Evolutionary conservation across 31 red algal genomes (phyloP).

Genomic region (Asparagopsis taxiformis): DNA sequence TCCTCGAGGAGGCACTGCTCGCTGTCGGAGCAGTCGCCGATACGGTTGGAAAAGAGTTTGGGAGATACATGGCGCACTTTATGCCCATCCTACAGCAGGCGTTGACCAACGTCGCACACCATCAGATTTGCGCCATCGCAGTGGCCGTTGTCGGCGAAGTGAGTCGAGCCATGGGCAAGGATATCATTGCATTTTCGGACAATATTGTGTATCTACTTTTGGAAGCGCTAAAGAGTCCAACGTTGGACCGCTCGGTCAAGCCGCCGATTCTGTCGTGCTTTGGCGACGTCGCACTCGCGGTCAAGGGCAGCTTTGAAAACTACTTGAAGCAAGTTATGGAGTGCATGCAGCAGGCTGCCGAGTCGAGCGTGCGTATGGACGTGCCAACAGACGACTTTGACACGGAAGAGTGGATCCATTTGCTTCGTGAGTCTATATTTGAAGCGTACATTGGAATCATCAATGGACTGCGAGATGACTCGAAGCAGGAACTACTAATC

Average conservation of each 20-base stretch:
- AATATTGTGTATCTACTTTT: slow-evolving; percentile 78
- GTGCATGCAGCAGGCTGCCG: slow-evolving; percentile 87
- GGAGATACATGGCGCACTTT: slow-evolving; percentile 75
- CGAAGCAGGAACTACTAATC: slow-evolving; percentile 60
- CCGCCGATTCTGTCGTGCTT: slow-evolving; percentile 93
- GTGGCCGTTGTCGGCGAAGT: slow-evolving; percentile 81
- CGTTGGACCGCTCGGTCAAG: slow-evolving; percentile 87
- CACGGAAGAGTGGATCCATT: slow-evolving; percentile 84
- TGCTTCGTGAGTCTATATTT: slow-evolving; percentile 87
- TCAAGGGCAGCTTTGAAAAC: slow-evolving; percentile 82
- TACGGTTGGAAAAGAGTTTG: slow-evolving; percentile 78
- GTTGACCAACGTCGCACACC: slow-evolving; percentile 71
- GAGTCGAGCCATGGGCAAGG: slow-evolving; percentile 76
- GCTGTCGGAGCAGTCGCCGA: slow-evolving; percentile 87
- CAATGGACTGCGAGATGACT: slow-evolving; percentile 70
- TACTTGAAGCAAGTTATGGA: slow-evolving; percentile 85
- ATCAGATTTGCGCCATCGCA: slow-evolving; percentile 87
- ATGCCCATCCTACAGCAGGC: slow-evolving; percentile 67
- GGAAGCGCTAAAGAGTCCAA: slow-evolving; percentile 63
- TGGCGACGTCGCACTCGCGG: slow-evolving; percentile 93
- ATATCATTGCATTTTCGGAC: slow-evolving; percentile 60
- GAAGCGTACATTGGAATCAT: slow-evolving; percentile 95
- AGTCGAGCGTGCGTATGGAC: slow-evolving; percentile 57
- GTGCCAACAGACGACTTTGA: slow-evolving; percentile 84
- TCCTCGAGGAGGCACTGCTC: slow-evolving; percentile 87